A percentile compares a stretch with the other conserved stretches of the same genome.
phyloP scores from a whole-genome alignment of 768 basidiomycete species.

The Cantharellus anzutake region DNA sequence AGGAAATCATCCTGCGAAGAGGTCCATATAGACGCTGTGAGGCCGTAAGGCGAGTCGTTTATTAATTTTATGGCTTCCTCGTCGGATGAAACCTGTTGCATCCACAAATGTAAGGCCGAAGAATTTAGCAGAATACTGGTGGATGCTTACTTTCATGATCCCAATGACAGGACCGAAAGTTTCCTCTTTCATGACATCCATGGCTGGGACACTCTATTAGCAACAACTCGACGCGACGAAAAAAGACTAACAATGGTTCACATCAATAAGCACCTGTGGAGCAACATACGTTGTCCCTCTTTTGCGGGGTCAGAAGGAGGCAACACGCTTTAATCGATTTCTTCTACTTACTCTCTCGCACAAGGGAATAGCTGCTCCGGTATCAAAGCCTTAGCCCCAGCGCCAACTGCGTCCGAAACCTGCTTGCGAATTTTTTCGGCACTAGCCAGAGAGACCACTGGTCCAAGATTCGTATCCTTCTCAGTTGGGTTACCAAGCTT shows the following conservation, averaged over 20 bases:
- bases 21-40: conserved; percentile 94
- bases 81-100: conserved; percentile 49
- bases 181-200: conserved; percentile 91
- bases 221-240: not conserved
- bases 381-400: conserved; percentile 64
- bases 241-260: conserved; percentile 55
- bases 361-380: conserved; percentile 44
- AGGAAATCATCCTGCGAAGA: conserved; percentile 48
- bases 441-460: conserved; percentile 77
- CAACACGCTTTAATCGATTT: too few species aligned
- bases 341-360: conserved; percentile 39
- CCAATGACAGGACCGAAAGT: conserved; percentile 90
- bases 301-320: not conserved
- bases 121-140: not conserved
- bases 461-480: conserved; percentile 63
- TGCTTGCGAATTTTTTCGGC: conserved; percentile 77
- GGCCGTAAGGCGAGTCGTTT: conserved; percentile 91
- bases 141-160: conserved; percentile 21
- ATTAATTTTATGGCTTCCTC: conserved; percentile 78
- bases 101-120: not conserved
- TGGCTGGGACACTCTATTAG: conserved; percentile 26
- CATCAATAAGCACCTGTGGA: conserved; percentile 79
- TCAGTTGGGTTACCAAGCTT: conserved; percentile 73
- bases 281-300: conserved; percentile 77
- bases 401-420: conserved; percentile 66